Percentiles rank a stretch among this genome's conserved stretches.
Evolutionary conservation across 805 yeast genomes (phyloP).

Genomic region (Pichia sporocuriosa): DNA sequence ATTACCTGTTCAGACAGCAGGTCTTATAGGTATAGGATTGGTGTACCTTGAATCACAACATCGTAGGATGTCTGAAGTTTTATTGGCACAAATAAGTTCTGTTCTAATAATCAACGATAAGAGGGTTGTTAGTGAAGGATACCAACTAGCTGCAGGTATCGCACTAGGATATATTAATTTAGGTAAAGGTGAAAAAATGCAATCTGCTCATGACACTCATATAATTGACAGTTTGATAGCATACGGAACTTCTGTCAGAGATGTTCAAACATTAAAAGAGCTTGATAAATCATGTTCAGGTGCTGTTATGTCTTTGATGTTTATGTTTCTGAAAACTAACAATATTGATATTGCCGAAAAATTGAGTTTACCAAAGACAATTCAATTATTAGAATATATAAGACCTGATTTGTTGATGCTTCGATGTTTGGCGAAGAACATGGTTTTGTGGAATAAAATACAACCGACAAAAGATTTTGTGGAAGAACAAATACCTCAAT

Average conservation of each 20-base stretch:
- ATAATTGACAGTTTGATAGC: constrained; percentile 54
- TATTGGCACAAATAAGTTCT: constrained; percentile 62
- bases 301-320: constrained; percentile 65
- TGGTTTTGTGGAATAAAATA: constrained; percentile 70
- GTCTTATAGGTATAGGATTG: constrained; percentile 83
- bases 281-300: constrained; percentile 65
- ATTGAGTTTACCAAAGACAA: constrained; percentile 52
- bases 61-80: constrained; percentile 76
- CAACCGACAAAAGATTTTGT: constrained; percentile 49
- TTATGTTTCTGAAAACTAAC: constrained; percentile 66
- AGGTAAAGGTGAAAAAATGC: constrained; percentile 62
- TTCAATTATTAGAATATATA: constrained; percentile 55
- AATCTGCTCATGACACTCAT: constrained; percentile 46
- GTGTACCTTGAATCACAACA: constrained; percentile 73
- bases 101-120: constrained; percentile 48
- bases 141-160: constrained; percentile 81
- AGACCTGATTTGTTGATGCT: constrained; percentile 74
- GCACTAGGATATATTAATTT: constrained; percentile 79
- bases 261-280: constrained; percentile 52
- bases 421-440: constrained; percentile 53
- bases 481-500: constrained; percentile 45
- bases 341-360: constrained; percentile 54
- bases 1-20: constrained; percentile 81
- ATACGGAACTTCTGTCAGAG: constrained; percentile 53
- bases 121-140: constrained; percentile 64